phyloP scores from a whole-genome alignment of 2,329 filamentous ascomycete species.

The Talaromyces sp. region DNA sequence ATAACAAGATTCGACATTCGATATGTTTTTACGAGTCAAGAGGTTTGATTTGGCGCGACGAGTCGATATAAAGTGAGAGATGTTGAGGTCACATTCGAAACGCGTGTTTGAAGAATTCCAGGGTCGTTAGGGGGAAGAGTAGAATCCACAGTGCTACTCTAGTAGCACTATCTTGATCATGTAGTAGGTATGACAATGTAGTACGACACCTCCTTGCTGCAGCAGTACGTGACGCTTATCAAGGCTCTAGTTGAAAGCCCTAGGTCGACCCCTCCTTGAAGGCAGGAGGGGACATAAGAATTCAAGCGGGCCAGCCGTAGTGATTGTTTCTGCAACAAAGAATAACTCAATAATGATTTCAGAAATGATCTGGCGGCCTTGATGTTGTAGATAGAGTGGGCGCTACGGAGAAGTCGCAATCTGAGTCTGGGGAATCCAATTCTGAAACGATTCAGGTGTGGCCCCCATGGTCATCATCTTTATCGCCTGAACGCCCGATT shows the following conservation, averaged over 20 bases:
- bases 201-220: slow-evolving; percentile 14
- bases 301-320: slow-evolving; percentile 9
- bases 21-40: neutral
- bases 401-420: slow-evolving; percentile 8
- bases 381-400: neutral
- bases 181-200: slow-evolving; percentile 2
- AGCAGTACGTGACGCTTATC: neutral
- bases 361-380: neutral
- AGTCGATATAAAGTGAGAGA: neutral
- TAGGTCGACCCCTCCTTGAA: neutral
- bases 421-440: slow-evolving; percentile 13
- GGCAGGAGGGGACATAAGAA: neutral
- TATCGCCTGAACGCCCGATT: slow-evolving; percentile 2
- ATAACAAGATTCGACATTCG: neutral
- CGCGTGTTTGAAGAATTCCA: neutral
- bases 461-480: slow-evolving; percentile 14
- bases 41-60: neutral
- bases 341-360: neutral
- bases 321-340: neutral
- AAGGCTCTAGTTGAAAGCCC: neutral
- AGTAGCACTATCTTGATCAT: neutral
- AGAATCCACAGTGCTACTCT: neutral
- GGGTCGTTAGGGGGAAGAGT: neutral
- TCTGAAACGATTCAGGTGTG: slow-evolving; percentile 14
- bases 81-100: neutral